Evolutionary conservation across 352 stramenopile species (phyloP), one percentile per base, ranked within the genome.

Genomic region (Phytopythium litorale): DNA sequence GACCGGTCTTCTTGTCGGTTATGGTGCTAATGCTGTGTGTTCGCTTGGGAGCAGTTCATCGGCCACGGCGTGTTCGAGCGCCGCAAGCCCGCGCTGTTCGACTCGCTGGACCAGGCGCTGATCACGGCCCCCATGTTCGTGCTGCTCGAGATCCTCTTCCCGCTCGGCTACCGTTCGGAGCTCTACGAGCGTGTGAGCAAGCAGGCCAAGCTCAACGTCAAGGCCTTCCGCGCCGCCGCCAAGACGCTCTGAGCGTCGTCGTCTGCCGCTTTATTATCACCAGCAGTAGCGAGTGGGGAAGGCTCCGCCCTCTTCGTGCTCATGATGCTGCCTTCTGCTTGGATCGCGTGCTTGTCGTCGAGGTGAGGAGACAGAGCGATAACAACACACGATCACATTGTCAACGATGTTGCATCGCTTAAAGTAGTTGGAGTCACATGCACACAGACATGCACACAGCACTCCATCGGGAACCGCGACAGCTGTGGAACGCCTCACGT

Each of bases 51-150:
- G 16, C 70, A 97, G 68, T 93, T 97, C 62, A 85, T 94, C 59
- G 89, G 85, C 37, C 88, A 96, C 63, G 82, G 76, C 13, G 75
- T 96, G n/a, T 94, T 89, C 46, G 89, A 96, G 62, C 74, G 84
- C 43, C 81, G 85, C 58, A 89, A 92, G 48, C 89, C 89, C 0
- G 88, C 89, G 54, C 72, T 97, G 0, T 71, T 96, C 7, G 85
- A 96, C 60, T 95, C 84, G 59, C 66, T 96, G 43, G 84, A 94
- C 68, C 88, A 96, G 56, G 87, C 77, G 15, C 23, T 90, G 23
- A 75, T 93, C 33, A 92, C 85, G 7, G 88, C 88, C 7, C 87
- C 88, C 3, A 82, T 97, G 65, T 97, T 97, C 56, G 88, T 96
- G 64, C 62, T 96, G 50, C 68, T 96, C 9, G 87, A 96, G 40